Base-by-base conservation (phyloP, 768 basidiomycete species). In the Tricholoma matsutake region DNA sequence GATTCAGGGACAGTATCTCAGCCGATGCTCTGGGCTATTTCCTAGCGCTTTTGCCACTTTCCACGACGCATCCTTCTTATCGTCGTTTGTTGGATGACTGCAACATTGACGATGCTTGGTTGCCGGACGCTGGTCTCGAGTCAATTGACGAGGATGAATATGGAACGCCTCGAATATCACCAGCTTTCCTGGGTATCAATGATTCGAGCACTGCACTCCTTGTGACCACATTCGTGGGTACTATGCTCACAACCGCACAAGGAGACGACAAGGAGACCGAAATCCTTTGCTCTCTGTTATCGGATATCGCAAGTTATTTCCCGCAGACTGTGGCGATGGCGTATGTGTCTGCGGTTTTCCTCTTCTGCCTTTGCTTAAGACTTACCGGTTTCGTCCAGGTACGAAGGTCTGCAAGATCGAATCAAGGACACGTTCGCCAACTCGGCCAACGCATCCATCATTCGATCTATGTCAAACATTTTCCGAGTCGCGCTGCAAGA, bases 241-340 rank as follows among this genome's bases (percentile, higher is more conserved):
- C 89, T 1, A 90, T 96, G 73, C 78, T 95, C 13, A 77, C 78
- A 47, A 88, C 84, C 6, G 87, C 91, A 1, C 87, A 92, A 67
- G 86, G 88, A 2, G 91, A 93, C 63, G 91, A 92, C 64, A 78
- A 81, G 1, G 95, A 97, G 74, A 88, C 87, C 2, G 85, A 92
- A 70, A 87, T 95, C 41, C 72, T 96, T 49, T 95, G 89, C 71
- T 80, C 81, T 52, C 71, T 96, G 32, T 79, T 97, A 31, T 84
- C 90, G 31, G 88, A 93, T 45, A 81, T 93, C 13, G 83, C 86
- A 14, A 74, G 75, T 6, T 73, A 78, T 8, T 89, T 85, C 72
- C 93, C 93, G 1, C 90, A 94, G 18, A 81, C 87, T 20, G 78
- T 93, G 22, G 76, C 85, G 1, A 80, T 92, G 69, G 81, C 84